A percentile compares a stretch with the other conserved stretches of the same genome.
phyloP scores from a whole-genome alignment of 2,329 filamentous ascomycete species.

The Bipolaris zeicola region DNA sequence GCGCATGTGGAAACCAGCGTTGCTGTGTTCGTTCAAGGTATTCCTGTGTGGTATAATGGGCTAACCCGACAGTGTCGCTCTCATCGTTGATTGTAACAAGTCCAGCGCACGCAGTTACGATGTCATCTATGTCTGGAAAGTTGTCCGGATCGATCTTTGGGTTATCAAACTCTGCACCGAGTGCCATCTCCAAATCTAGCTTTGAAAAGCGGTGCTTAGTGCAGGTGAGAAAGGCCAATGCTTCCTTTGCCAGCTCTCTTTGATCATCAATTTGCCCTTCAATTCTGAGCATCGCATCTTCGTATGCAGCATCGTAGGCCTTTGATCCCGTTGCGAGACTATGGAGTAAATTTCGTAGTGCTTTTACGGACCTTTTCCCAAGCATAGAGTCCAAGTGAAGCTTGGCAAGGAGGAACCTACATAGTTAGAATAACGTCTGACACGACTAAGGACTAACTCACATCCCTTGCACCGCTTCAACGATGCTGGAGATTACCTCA shows the following conservation, averaged over 20 bases:
- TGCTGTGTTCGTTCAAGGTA: slow-evolving; percentile 30
- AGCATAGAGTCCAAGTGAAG: background rate
- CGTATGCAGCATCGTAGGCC: background rate
- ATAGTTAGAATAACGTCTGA: background rate
- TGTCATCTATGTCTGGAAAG: slow-evolving; percentile 18
- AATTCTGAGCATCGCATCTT: background rate
- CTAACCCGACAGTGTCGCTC: slow-evolving; percentile 34
- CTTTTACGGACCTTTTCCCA: background rate
- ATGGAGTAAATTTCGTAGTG: background rate
- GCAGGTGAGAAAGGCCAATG: background rate
- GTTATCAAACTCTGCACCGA: slow-evolving; percentile 17
- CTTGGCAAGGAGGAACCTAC: background rate
- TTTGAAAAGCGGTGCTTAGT: background rate
- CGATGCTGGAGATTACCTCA: background rate
- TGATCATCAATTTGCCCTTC: background rate
- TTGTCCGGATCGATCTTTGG: slow-evolving; percentile 16
- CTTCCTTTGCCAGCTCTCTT: background rate
- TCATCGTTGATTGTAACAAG: slow-evolving; percentile 40
- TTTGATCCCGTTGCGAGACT: background rate
- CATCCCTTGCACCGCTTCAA: background rate
- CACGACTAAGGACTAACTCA: background rate
- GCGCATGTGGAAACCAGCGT: background rate
- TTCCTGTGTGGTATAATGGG: slow-evolving; percentile 38
- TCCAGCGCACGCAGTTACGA: slow-evolving; percentile 33
- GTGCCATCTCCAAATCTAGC: slow-evolving; percentile 17